Evolutionary conservation across 768 basidiomycete genomes (phyloP).

Genomic region (Suillus brevipes): DNA sequence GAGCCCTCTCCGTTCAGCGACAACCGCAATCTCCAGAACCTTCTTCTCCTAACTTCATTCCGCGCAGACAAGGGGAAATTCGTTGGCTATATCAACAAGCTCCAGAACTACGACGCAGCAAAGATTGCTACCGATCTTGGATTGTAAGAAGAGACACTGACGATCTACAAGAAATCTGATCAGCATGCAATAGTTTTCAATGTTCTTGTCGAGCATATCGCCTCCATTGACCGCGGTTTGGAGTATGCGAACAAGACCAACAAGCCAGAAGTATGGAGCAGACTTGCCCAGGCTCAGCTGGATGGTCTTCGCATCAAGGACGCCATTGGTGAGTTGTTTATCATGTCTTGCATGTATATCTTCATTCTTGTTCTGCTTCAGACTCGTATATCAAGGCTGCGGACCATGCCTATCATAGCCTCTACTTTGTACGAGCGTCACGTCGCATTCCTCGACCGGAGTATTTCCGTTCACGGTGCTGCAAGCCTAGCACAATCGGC

Average conservation of each 20-base stretch:
- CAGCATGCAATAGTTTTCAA: slow-evolving; percentile 96
- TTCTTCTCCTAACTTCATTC: slow-evolving; percentile 92
- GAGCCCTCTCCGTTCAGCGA: slow-evolving; percentile 98
- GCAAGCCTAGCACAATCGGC: no score
- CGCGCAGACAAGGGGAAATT: slow-evolving; percentile 99
- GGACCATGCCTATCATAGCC: no score
- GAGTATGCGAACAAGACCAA: slow-evolving; percentile 97
- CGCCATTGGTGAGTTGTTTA: slow-evolving; percentile 70
- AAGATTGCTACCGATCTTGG: slow-evolving; percentile 96
- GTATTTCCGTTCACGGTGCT: no score
- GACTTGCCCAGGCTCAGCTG: slow-evolving; percentile 97
- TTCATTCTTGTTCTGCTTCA: slow-evolving; percentile 27
- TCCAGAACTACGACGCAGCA: slow-evolving; percentile 93
- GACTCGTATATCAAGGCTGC: slow-evolving; percentile 98
- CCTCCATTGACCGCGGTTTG: slow-evolving; percentile 93
- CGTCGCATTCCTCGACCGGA: no score
- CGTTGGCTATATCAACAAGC: slow-evolving; percentile 95
- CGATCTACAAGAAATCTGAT: slow-evolving; percentile 97
- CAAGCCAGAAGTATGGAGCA: slow-evolving; percentile 94
- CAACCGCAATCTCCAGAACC: slow-evolving; percentile 94
- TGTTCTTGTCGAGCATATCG: slow-evolving; percentile 97
- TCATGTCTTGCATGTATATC: not conserved
- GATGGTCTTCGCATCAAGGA: slow-evolving; percentile 98
- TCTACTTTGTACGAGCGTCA: no score
- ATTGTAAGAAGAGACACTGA: slow-evolving; percentile 93